Evolutionary conservation across 2,329 filamentous ascomycete species (phyloP).

Genomic region (Clarireedia hainanense): DNA sequence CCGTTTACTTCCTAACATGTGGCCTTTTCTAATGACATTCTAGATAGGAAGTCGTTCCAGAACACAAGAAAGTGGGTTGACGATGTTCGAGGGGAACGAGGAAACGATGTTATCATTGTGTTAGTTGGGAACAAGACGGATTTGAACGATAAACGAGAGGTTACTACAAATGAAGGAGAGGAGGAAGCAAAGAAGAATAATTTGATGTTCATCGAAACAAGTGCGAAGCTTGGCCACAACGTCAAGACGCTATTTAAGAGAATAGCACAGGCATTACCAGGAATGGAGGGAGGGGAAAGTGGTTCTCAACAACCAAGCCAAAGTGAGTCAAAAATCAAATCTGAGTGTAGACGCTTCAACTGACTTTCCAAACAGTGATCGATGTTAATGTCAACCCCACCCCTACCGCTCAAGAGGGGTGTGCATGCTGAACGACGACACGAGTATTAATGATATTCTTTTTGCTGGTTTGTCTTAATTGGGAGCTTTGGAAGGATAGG

Average conservation of each 20-base stretch:
- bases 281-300: constrained; percentile 88
- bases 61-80: constrained; percentile 99
- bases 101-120: constrained; percentile 98
- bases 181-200: constrained; percentile 98
- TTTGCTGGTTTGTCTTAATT: constrained; percentile 20
- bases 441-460: constrained; percentile 10
- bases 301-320: constrained; percentile 65
- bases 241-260: constrained; percentile 96
- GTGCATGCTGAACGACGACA: constrained; percentile 47
- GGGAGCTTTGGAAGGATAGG: constrained; percentile 22
- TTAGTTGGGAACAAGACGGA: constrained; percentile 99
- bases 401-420: constrained; percentile 64
- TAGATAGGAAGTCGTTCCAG: constrained; percentile 90
- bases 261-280: constrained; percentile 94
- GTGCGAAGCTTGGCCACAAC: constrained; percentile 94
- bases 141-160: constrained; percentile 94
- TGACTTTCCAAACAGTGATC: constrained; percentile 57
- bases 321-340: constrained; percentile 49
- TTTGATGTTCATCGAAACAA: constrained; percentile 98
- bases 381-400: constrained; percentile 79
- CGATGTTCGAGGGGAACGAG: constrained; percentile 90
- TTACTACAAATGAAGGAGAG: constrained; percentile 92
- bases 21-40: constrained; percentile 17
- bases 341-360: background rate
- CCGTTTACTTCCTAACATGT: background rate